Evolutionary conservation across 2,329 filamentous ascomycete genomes (phyloP).

Genomic region (Hymenoscyphus fructigenus): DNA sequence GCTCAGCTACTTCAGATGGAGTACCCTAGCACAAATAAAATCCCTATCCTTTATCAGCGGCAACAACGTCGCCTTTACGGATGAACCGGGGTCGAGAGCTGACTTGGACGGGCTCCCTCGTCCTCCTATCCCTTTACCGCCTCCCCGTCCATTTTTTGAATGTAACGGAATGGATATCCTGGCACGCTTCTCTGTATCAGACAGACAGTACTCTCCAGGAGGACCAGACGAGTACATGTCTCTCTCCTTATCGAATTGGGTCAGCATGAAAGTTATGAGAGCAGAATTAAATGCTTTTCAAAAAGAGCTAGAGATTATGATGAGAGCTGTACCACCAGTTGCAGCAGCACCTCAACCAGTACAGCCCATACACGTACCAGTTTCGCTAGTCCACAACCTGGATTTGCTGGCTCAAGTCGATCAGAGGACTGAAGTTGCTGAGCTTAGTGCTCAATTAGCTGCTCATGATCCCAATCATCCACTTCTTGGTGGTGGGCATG

Average conservation of each 20-base stretch:
- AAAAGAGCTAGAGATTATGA: constrained; percentile 20
- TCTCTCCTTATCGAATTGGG: constrained; percentile 21
- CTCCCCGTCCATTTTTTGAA: constrained; percentile 13
- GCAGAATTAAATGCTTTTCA: constrained; percentile 23
- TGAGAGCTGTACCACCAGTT: constrained; percentile 6
- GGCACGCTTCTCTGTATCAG: constrained; percentile 11
- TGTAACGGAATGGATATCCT: constrained; percentile 22
- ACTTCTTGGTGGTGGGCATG: too few species aligned
- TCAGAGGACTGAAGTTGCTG: too few species aligned
- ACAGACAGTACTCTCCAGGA: constrained; percentile 17
- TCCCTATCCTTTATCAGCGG: constrained; percentile 15
- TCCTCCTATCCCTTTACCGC: neutral
- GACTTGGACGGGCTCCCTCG: neutral
- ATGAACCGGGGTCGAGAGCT: neutral
- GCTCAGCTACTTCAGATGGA: constrained; percentile 8
- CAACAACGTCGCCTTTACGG: neutral
- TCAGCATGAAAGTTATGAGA: constrained; percentile 22
- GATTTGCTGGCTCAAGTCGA: too few species aligned
- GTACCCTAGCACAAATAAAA: constrained; percentile 8
- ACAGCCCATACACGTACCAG: neutral
- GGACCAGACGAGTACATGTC: constrained; percentile 23
- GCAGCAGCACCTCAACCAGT: neutral
- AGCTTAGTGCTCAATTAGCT: too few species aligned
- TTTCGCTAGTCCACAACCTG: too few species aligned
- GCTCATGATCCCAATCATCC: too few species aligned